Base-by-base conservation (phyloP, 2,329 filamentous ascomycete genomes). In the Cytospora mali region DNA sequence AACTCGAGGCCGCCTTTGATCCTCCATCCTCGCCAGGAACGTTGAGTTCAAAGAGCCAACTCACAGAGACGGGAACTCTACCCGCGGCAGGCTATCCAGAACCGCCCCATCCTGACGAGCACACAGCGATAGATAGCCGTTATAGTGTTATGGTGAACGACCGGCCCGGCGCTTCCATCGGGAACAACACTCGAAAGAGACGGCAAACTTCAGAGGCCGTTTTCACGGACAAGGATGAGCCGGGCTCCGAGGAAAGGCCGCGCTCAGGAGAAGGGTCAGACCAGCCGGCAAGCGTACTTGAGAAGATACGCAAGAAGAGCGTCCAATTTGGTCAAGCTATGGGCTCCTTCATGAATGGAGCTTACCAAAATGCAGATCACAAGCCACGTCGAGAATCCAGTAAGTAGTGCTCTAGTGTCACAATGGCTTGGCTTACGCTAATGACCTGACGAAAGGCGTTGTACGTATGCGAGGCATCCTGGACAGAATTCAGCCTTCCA, bases 401-500 rank as follows among this genome's bases (percentile, higher is more conserved):
- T 46, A 18, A 46, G 42, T 46, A 9, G 4, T 46, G n/a, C 4
- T 46, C n/a, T 23, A 10, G n/a, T 73, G 78, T 87, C 35, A 80
- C 81, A 48, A 76, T 84, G 25, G 86, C 87, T 67, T 77, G 84
- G 73, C 14, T 21, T 21, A 2, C 51, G 21, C 29, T 23, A 49
- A 21, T 51, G 5, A 21, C 14, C 27, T 46, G 42, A 9, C 14
- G 4, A 18, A 21, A 35, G 29, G 29, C n/a, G 4, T 25, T 50
- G 46, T n/a, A 27, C 27, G 13, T 21, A 29, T 16, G 50, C n/a
- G 16, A 14, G 54, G 52, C 9, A 63, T 63, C 4, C 49, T 65
- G 3, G 64, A 63, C 29, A 53, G 61, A 21, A 46, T 62, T 11
- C 55, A 62, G 18, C 56, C 61, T 27, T 33, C 61, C 14, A 31